phyloP scores from a whole-genome alignment of 225 moss, liverwort and hornwort species.

The Pseudoscleropodium purum region DNA sequence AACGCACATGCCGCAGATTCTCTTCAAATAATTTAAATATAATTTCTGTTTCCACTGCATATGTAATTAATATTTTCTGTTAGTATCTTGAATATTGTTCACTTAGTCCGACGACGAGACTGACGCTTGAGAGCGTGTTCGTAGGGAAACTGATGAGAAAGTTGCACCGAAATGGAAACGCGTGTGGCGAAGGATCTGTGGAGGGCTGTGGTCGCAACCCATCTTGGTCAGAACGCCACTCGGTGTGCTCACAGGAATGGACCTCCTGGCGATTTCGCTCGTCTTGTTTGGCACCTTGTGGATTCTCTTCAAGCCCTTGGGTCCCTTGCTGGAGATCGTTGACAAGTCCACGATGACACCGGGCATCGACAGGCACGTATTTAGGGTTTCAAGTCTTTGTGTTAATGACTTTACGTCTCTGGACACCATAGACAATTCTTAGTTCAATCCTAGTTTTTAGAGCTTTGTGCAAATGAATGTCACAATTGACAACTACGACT shows the following conservation, averaged over 20 bases:
- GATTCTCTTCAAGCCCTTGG: constrained; percentile 39
- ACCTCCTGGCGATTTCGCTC: constrained; percentile 20
- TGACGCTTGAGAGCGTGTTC: not conserved
- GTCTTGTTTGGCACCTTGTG: constrained; percentile 36
- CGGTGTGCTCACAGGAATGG: constrained; percentile 33
- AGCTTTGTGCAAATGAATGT: not conserved
- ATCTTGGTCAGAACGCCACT: constrained; percentile 32
- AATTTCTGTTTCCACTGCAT: not conserved
- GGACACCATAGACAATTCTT: not conserved
- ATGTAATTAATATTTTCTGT: no score
- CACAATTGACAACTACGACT: not conserved
- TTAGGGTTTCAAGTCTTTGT: not conserved
- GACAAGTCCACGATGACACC: constrained; percentile 8
- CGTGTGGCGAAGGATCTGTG: not conserved
- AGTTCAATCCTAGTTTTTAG: not conserved
- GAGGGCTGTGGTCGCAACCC: constrained; percentile 31
- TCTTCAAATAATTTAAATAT: not conserved
- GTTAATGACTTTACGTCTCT: not conserved
- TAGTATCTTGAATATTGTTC: not conserved
- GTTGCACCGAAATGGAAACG: constrained; percentile 24
- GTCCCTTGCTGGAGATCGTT: constrained; percentile 21
- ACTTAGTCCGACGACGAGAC: not conserved
- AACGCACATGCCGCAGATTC: not conserved
- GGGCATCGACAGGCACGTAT: constrained; percentile 15
- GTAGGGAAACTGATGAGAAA: constrained; percentile 12